Evolutionary conservation across 169 alveolate species (phyloP).

Genomic region (Eimeria zaria): DNA sequence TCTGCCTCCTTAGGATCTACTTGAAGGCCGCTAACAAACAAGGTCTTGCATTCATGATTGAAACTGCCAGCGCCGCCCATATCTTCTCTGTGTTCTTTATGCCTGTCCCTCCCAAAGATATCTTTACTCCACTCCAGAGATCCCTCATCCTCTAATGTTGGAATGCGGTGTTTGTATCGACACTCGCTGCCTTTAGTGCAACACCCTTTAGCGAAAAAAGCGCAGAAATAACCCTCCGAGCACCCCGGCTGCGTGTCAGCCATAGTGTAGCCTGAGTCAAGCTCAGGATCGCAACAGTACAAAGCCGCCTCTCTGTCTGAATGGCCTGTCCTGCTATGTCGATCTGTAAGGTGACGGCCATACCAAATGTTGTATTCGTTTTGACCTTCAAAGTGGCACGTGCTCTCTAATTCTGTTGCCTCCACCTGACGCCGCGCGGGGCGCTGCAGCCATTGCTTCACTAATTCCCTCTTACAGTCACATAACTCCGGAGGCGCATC

Average conservation of each 20-base stretch:
- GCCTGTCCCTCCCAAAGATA: conserved; percentile 99
- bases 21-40: conserved; percentile 96
- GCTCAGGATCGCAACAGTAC: conserved; percentile 96
- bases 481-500: not conserved
- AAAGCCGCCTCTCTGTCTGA: conserved; percentile 95
- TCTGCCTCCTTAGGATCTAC: conserved; percentile 93
- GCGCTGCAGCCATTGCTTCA: conserved; percentile 59
- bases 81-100: conserved; percentile 98
- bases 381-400: conserved; percentile 94
- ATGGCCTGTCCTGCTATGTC: conserved; percentile 90
- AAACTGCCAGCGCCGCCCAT: conserved; percentile 99
- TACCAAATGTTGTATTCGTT: conserved; percentile 99
- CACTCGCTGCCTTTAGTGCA: conserved; percentile 99
- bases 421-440: conserved; percentile 82
- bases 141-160: conserved; percentile 97
- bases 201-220: conserved; percentile 98
- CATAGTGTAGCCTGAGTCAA: conserved; percentile 98
- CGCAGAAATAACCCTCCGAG: conserved; percentile 95
- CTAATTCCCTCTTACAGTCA: conserved; percentile 49
- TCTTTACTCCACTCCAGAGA: conserved; percentile 97
- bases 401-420: not conserved
- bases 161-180: conserved; percentile 98
- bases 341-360: conserved; percentile 97
- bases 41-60: conserved; percentile 97
- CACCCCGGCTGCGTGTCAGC: conserved; percentile 95